A percentile compares a stretch with the other conserved stretches of the same genome.
These are phyloP conservation scores for Thoreauomyces humboldtii DNA, from an alignment of 192 early-diverging fungal genomes.

Conservation along the genomic window DNA sequence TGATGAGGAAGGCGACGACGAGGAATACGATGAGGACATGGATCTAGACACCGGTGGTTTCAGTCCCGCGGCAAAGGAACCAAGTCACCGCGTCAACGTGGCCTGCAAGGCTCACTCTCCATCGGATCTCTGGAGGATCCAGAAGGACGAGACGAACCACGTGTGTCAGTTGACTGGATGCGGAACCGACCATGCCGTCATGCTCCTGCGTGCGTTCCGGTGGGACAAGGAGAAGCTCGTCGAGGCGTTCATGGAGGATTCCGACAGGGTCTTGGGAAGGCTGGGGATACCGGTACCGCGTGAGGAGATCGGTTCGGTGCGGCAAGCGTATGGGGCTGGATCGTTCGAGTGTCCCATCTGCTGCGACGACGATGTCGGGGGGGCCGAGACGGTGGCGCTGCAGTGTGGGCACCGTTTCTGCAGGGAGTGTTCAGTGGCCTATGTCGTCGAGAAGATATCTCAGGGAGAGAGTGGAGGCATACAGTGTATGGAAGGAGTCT, in stretches of 20 bases:
- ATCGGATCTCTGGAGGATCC: constrained; percentile 58
- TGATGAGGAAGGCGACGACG: constrained; percentile 34
- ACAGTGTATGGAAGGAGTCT: constrained; percentile 74
- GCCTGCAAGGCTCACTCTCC: constrained; percentile 68
- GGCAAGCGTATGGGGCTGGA: too few relatives aligned
- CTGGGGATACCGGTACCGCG: too few relatives aligned
- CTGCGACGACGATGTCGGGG: constrained; percentile 59
- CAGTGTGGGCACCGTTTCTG: constrained; percentile 90
- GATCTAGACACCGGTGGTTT: constrained; percentile 59
- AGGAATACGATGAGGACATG: constrained; percentile 48
- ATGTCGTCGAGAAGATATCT: constrained; percentile 79
- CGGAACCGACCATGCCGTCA: constrained; percentile 63
- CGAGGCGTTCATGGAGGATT: constrained; percentile 71
- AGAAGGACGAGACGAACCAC: constrained; percentile 65
- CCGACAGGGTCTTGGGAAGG: constrained; percentile 52
- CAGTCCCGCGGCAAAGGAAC: constrained; percentile 57
- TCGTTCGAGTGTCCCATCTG: constrained; percentile 91
- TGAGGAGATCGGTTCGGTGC: too few relatives aligned
- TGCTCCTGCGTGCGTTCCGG: constrained; percentile 71
- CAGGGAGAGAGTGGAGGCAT: constrained; percentile 90
- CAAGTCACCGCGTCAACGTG: constrained; percentile 69
- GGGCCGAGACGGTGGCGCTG: constrained; percentile 65
- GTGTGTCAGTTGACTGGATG: constrained; percentile 74
- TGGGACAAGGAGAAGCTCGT: constrained; percentile 87
- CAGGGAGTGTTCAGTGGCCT: constrained; percentile 78